Evolutionary conservation across 768 basidiomycete genomes (phyloP), one percentile per base, ranked within the genome.

Genomic region (Hygrocybe coccinea): DNA sequence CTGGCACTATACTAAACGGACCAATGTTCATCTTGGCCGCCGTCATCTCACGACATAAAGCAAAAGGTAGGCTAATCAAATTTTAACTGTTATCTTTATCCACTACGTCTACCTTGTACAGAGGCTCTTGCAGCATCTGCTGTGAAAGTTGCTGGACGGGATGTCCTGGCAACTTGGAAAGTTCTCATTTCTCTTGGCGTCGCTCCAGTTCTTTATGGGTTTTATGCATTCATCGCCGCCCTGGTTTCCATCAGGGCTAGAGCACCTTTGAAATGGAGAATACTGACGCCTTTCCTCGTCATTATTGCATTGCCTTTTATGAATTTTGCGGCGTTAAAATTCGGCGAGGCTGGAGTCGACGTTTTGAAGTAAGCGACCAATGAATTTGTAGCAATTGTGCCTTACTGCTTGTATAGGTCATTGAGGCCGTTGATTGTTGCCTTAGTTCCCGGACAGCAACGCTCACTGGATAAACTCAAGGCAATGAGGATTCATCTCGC

Each of bases 121-220:
- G 95, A 94, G 81, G 95, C 95, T 5, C 85, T 98, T 56, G 95
- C 95, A 29, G 93, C 89, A 2, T 97, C 95, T 7, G 84, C 83
- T 3, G 95, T 98, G 67, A 98, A 98, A 73, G 84, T 98, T 50
- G 91, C 91, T 17, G 95, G 86, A n/a, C 82, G 91, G 38, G 95
- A 98, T 63, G 95, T 97, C n/a, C 76, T 98, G 15, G 94, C 92
- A 0, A 94, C 94, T 4, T 98, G 95, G 95, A 98, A 98, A 69
- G 85, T 98, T 34, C 79, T 98, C 29, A 92, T 98, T 54, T 94
- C 92, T 2, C 75, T 97, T 54, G 95, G 86, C n/a, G 76, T 90
- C 38, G 87, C 92, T 4, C 95, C 95, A 9, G 74, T 95, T 5
- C 72, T 97, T 36, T 97, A 95, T 74, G 68, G 80, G 3, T 71